A percentile compares a stretch with the other conserved stretches of the same genome.
Evolutionary conservation across 345 rosid species (phyloP).

Genomic region (Mallotus nudiflorus): DNA sequence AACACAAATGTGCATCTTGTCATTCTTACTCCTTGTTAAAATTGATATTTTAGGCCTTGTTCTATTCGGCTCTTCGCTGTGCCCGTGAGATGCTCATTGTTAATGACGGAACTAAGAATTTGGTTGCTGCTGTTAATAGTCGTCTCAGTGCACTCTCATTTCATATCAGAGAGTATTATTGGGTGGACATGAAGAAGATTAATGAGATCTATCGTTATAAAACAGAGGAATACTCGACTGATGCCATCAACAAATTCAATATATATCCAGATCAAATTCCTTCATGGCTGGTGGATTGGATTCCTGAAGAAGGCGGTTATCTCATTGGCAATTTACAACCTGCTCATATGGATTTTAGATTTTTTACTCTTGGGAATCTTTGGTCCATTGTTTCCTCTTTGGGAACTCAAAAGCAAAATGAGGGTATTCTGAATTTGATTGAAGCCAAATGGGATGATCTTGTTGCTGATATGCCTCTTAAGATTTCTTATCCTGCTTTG

Average conservation of each 20-base stretch:
- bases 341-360: conserved; percentile 94
- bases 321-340: conserved; percentile 88
- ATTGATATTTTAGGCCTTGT: conserved; percentile 62
- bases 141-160: conserved; percentile 87
- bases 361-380: conserved; percentile 83
- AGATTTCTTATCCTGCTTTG: conserved; percentile 85
- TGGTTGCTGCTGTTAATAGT: conserved; percentile 80
- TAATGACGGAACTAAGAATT: conserved; percentile 75
- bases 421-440: conserved; percentile 54
- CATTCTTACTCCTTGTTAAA: conserved; percentile 6
- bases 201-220: conserved; percentile 95
- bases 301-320: conserved; percentile 73
- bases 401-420: conserved; percentile 30
- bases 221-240: conserved; percentile 86
- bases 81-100: conserved; percentile 83
- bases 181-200: conserved; percentile 80
- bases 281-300: conserved; percentile 92
- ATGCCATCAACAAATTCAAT: conserved; percentile 91
- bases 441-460: conserved; percentile 85
- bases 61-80: conserved; percentile 87
- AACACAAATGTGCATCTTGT: background rate
- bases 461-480: conserved; percentile 83
- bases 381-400: conserved; percentile 58
- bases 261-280: conserved; percentile 93
- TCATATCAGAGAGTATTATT: conserved; percentile 89